Base-by-base conservation (phyloP, 2,329 filamentous ascomycete genomes). In the Colletotrichum liaoningense region DNA sequence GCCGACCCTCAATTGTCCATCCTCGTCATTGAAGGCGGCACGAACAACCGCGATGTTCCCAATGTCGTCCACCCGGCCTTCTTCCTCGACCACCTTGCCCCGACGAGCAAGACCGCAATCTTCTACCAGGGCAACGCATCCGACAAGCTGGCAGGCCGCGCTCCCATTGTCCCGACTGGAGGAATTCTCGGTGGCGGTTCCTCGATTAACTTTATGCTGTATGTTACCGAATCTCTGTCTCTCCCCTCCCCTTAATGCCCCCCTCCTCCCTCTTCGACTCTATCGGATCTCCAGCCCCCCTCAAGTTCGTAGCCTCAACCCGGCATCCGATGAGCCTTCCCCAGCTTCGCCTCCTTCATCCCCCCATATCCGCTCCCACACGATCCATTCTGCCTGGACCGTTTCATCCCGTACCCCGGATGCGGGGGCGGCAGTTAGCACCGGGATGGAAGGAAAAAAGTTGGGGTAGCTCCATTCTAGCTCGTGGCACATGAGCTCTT, bases 51-150 rank as follows among this genome's bases (percentile, higher is more conserved):
- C 74, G 82, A 87, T 74, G 81, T 86, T 57, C 85, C 86, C 1
- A 83, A 82, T 16, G 81, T 90, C 28, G 80, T 85, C 14, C 83
- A 88, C 67, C 88, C 89, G 1, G 88, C 84, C 1, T 80, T 88
- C n/a, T 90, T 84, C 74, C 79, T 88, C 26, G 80, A 81, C 56
- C 73, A 93, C 94, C 81, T 95, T 92, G 82, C 93, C 92, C 33
- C 86, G 84, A 94, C 93, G 91, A 87, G 94, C 77, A 95, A 86
- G 87, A 85, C 84, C 1, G 84, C 86, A 9, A 79, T 83, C 66
- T 89, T 89, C 77, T 89, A 88, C 79, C 83, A 87, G 74, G 83
- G 83, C 3, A 86, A 85, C 55, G 78, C 85, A 28, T 84, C 84
- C 1, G 80, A 84, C 26, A 79, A 87, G 52, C 81, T 89, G 5